A percentile compares a stretch with the other conserved stretches of the same genome.
Conservation (phyloP, 148 eudicot genomes). For the Fagopyrum tataricum region DNA sequence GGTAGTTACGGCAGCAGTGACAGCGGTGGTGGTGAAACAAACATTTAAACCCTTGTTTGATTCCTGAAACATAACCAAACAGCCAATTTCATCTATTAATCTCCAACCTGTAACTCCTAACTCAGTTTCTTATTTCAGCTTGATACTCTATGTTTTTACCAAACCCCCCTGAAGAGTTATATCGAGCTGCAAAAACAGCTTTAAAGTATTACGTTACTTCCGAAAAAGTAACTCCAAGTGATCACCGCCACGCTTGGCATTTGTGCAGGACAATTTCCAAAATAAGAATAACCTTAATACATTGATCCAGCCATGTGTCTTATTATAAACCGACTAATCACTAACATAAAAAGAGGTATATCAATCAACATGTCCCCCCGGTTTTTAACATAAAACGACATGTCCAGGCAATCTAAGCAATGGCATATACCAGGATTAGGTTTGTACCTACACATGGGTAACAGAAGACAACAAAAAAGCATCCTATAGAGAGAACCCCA, state of each 20-base stretch:
- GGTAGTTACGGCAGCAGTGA: no score
- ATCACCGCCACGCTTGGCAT: neutral
- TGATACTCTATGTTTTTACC: no score
- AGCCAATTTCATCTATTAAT: no score
- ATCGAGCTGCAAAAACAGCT: neutral
- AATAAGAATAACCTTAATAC: neutral
- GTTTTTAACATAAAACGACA: neutral
- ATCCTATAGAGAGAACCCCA: neutral
- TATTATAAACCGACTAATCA: neutral
- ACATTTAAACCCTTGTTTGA: no score
- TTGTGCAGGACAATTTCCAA: neutral
- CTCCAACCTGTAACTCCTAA: no score
- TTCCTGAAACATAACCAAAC: neutral
- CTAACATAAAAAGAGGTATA: neutral
- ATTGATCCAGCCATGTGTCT: neutral
- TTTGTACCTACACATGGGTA: neutral
- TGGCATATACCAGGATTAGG: neutral
- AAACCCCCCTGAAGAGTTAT: neutral
- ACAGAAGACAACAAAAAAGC: neutral
- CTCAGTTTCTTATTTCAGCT: no score
- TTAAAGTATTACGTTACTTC: neutral
- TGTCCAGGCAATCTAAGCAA: neutral
- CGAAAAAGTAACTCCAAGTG: neutral
- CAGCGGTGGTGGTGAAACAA: no score
- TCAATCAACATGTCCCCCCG: neutral